phyloP scores from a whole-genome alignment of 495 filamentous ascomycete species.

The Tuber aestivum region DNA sequence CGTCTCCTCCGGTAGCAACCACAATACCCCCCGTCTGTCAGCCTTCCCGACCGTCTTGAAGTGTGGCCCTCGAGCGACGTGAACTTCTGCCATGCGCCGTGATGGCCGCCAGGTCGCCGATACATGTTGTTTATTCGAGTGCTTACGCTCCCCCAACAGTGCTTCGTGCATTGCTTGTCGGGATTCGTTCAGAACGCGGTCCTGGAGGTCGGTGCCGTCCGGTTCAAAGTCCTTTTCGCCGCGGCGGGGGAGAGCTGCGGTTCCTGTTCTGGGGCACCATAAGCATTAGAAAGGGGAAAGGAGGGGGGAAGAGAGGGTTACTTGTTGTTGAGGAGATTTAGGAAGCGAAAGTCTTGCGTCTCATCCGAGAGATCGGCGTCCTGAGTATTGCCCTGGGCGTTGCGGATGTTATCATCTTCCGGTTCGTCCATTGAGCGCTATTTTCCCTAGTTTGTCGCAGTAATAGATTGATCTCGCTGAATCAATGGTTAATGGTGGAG shows the following conservation, averaged over 20 bases:
- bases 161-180: constrained; percentile 88
- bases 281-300: constrained; percentile 6
- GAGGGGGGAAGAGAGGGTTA: constrained; percentile 7
- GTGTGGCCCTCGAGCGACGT: constrained; percentile 49
- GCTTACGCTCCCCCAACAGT: constrained; percentile 46
- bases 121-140: constrained; percentile 32
- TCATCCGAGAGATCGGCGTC: constrained; percentile 73
- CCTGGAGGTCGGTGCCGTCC: constrained; percentile 77
- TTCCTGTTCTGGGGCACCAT: constrained; percentile 27
- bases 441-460: background rate
- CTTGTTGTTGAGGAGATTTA: constrained; percentile 46
- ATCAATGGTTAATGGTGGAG: background rate
- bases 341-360: constrained; percentile 78
- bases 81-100: constrained; percentile 43
- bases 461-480: background rate
- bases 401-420: constrained; percentile 34
- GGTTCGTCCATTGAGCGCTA: constrained; percentile 32
- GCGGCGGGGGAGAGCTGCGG: constrained; percentile 59
- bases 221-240: constrained; percentile 97
- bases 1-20: constrained; percentile 88
- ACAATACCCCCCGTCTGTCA: constrained; percentile 56
- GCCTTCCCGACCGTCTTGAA: constrained; percentile 57
- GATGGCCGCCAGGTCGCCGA: constrained; percentile 37
- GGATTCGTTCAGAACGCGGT: constrained; percentile 65
- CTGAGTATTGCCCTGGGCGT: constrained; percentile 25